Conservation (phyloP, 192 early-diverging fungal genomes). For the Backusella morwellensis region DNA sequence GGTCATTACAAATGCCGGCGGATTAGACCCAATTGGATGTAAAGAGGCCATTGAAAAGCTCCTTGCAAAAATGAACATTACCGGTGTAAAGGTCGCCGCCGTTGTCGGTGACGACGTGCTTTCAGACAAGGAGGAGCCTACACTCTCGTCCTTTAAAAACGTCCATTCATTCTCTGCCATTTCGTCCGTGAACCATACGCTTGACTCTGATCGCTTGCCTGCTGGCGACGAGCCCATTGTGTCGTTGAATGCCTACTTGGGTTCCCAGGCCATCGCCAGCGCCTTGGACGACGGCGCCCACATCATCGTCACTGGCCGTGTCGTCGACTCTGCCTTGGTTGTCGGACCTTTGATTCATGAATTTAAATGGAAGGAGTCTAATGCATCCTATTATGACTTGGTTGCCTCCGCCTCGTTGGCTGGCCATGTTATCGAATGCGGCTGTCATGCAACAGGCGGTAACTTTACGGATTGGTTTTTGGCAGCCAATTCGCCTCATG, state of each 20-base stretch:
- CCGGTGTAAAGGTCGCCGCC: slow-evolving; percentile 57
- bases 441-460: slow-evolving; percentile 65
- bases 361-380: slow-evolving; percentile 46
- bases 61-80: slow-evolving; percentile 36
- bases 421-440: slow-evolving; percentile 69
- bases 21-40: slow-evolving; percentile 56
- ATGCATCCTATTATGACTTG: slow-evolving; percentile 46
- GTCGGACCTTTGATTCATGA: slow-evolving; percentile 63
- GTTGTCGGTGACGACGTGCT: slow-evolving; percentile 63
- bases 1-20: slow-evolving; percentile 68
- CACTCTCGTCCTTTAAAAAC: slow-evolving; percentile 12
- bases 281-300: slow-evolving; percentile 55
- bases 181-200: slow-evolving; percentile 8
- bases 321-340: slow-evolving; percentile 65
- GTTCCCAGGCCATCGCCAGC: slow-evolving; percentile 51
- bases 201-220: slow-evolving; percentile 52
- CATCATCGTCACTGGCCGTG: slow-evolving; percentile 68
- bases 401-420: slow-evolving; percentile 64
- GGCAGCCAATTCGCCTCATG: slow-evolving; percentile 48
- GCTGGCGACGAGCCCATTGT: slow-evolving; percentile 46
- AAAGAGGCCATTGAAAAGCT: slow-evolving; percentile 59
- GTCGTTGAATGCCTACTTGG: slow-evolving; percentile 65
- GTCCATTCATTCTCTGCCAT: slow-evolving; percentile 24
- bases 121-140: slow-evolving; percentile 13
- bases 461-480: slow-evolving; percentile 71